Evolutionary conservation across 768 basidiomycete species (phyloP), one percentile per base, ranked within the genome.

Genomic region (Kwoniella sp.): DNA sequence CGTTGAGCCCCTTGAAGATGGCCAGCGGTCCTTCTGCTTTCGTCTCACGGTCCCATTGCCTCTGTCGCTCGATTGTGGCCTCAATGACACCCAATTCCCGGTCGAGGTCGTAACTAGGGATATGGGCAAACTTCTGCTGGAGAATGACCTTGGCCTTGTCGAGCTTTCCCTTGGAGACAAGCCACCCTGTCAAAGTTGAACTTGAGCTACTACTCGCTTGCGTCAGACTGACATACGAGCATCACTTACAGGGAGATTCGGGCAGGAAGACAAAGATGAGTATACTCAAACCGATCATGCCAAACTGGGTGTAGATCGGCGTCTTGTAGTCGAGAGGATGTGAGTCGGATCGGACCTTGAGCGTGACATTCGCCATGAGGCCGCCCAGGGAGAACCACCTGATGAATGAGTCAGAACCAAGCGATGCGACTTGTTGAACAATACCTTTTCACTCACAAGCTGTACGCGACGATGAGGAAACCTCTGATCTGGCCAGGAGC

Each of bases 271-370:
- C 25, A 45, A 58, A 73, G 31, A 75, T 67, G 41, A 73, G 48
- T 22, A 58, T 17, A 38, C 50, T 48, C 20, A 67, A n/a, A 4
- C 66, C 71, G 22, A 75, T 53, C 55, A 75, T 65, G 23, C 47
- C 71, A 56, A 67, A 75, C 34, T 75, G 71, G 12, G 73, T 75
- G 60, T 72, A 75, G 54, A 75, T 66, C 2, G 69, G 55, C 5
- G 47, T 65, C 23, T 61, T 59, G 41, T 54, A 75, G 56, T 72
- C 61, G n/a, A 50, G 23, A 0, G 73, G 73, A 12, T 55, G 12
- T 1, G 31, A 37, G 20, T 26, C 51, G n/a, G 51, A 53, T 30
- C 55, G 37, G 4, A 55, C 69, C 25, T 57, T 52, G 9, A 75
- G 65, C 3, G 57, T 59, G 48, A 71, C 45, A 26, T 59, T 48